Conservation (phyloP, 1,284 basidiomycete species). For the Apiotrichum laibachii region DNA sequence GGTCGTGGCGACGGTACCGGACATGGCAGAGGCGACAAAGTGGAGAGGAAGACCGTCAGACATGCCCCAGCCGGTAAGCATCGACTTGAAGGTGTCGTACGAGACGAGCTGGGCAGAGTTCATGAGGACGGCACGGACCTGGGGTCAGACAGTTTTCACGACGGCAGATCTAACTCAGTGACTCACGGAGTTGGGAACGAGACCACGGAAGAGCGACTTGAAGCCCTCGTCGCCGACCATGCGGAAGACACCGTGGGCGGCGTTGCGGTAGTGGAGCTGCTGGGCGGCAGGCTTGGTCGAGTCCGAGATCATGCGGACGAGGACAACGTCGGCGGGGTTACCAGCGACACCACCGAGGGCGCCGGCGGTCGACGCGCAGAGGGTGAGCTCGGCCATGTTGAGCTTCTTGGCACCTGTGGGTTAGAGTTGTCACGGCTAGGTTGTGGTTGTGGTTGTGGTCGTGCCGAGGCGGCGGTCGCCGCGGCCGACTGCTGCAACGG, state of each 20-base stretch:
- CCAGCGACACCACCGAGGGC: conserved; percentile 48
- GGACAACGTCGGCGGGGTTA: conserved; percentile 42
- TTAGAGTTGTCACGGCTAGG: conserved; percentile 1
- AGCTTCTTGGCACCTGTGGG: conserved; percentile 35
- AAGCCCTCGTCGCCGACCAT: conserved; percentile 55
- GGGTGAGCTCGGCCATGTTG: conserved; percentile 40
- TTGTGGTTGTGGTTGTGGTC: too few species aligned
- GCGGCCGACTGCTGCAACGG: too few species aligned
- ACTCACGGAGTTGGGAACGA: conserved; percentile 55
- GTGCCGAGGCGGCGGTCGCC: too few species aligned
- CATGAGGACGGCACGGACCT: conserved; percentile 56
- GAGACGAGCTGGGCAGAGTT: conserved; percentile 55
- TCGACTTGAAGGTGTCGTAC: conserved; percentile 58
- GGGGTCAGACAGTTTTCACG: background rate
- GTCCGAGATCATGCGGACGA: conserved; percentile 49
- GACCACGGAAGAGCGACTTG: conserved; percentile 51
- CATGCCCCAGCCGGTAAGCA: conserved; percentile 49
- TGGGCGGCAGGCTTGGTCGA: conserved; percentile 41
- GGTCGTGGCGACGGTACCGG: conserved; percentile 58
- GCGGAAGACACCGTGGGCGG: conserved; percentile 52
- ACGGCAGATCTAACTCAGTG: background rate
- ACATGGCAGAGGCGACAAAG: conserved; percentile 53
- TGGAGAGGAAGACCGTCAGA: conserved; percentile 54
- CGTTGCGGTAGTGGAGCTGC: conserved; percentile 49
- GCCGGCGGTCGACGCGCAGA: conserved; percentile 43